Conservation (phyloP, 2,329 filamentous ascomycete species). For the Aspergillus ustus region DNA sequence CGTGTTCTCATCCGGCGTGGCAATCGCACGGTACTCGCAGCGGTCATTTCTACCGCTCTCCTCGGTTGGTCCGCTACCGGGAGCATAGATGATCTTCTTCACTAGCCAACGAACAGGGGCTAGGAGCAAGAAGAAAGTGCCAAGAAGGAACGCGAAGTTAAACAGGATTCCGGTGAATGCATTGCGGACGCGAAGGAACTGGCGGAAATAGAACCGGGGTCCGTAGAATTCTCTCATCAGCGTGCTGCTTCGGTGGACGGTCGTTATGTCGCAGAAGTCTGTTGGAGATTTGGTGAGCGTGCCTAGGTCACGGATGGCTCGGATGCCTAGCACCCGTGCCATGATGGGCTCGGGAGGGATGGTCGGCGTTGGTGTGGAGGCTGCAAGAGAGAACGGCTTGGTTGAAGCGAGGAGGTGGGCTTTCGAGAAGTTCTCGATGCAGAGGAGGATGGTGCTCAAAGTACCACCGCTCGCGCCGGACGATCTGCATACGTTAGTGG, state of each 20-base stretch:
- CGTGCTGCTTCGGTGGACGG: slow-evolving; percentile 65
- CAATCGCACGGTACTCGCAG: slow-evolving; percentile 51
- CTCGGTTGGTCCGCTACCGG: slow-evolving; percentile 55
- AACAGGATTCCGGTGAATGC: slow-evolving; percentile 53
- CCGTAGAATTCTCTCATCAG: slow-evolving; percentile 63
- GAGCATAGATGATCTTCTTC: slow-evolving; percentile 53
- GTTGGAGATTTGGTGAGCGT: slow-evolving; percentile 59
- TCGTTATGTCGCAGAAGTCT: slow-evolving; percentile 58
- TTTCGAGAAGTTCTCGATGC: slow-evolving; percentile 53
- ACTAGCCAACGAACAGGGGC: slow-evolving; percentile 59
- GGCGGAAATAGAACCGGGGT: slow-evolving; percentile 60
- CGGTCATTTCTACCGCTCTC: slow-evolving; percentile 47
- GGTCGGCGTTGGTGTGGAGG: slow-evolving; percentile 43
- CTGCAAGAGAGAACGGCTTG: slow-evolving; percentile 58
- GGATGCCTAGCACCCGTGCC: slow-evolving; percentile 53
- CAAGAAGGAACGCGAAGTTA: slow-evolving; percentile 54
- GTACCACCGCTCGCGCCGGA: slow-evolving; percentile 63
- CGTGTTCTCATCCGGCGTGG: slow-evolving; percentile 46
- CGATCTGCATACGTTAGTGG: slow-evolving; percentile 28
- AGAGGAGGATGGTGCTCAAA: slow-evolving; percentile 67
- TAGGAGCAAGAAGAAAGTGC: slow-evolving; percentile 53
- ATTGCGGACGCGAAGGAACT: slow-evolving; percentile 60
- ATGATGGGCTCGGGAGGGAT: slow-evolving; percentile 36
- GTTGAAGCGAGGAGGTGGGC: slow-evolving; percentile 53
- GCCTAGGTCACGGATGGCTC: slow-evolving; percentile 61